These are phyloP conservation scores for Fusarium goolgardi DNA, from an alignment of 2,329 filamentous ascomycete species.

Conservation along the genomic window DNA sequence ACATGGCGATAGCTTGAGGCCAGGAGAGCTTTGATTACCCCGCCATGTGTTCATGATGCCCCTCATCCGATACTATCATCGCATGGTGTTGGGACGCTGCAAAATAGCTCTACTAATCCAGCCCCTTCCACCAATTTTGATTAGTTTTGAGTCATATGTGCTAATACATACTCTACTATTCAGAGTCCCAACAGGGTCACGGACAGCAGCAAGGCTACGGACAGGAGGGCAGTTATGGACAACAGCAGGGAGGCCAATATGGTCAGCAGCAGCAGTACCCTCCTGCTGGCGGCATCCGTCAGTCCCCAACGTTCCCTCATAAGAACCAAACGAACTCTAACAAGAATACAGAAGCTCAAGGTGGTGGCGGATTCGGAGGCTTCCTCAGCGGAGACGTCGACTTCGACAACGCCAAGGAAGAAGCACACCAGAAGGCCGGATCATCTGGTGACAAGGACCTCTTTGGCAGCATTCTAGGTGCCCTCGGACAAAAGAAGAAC, in stretches of 20 bases:
- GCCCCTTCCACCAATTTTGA: neutral
- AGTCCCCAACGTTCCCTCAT: constrained; percentile 26
- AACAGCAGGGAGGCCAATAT: constrained; percentile 26
- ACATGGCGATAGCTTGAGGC: neutral
- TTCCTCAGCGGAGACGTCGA: constrained; percentile 60
- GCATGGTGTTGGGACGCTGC: neutral
- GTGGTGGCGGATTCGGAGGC: constrained; percentile 53
- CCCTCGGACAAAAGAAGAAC: constrained; percentile 62
- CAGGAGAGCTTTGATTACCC: constrained; percentile 31
- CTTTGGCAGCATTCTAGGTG: constrained; percentile 61
- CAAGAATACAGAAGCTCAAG: constrained; percentile 49
- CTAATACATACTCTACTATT: constrained; percentile 10
- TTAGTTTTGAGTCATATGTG: neutral
- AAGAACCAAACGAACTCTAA: constrained; percentile 10
- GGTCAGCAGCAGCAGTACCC: constrained; percentile 41
- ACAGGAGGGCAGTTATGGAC: constrained; percentile 17
- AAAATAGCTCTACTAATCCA: neutral
- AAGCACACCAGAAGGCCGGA: constrained; percentile 61
- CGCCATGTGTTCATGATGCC: constrained; percentile 41
- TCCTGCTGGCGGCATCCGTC: constrained; percentile 45
- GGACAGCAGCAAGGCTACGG: constrained; percentile 24
- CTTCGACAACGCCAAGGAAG: constrained; percentile 59
- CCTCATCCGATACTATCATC: constrained; percentile 10
- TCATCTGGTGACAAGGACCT: constrained; percentile 60
- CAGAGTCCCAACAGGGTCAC: constrained; percentile 27